A percentile compares a stretch with the other conserved stretches of the same genome.
Conservation (phyloP, 352 stramenopile species). For the Phytophthora uliginosa region DNA sequence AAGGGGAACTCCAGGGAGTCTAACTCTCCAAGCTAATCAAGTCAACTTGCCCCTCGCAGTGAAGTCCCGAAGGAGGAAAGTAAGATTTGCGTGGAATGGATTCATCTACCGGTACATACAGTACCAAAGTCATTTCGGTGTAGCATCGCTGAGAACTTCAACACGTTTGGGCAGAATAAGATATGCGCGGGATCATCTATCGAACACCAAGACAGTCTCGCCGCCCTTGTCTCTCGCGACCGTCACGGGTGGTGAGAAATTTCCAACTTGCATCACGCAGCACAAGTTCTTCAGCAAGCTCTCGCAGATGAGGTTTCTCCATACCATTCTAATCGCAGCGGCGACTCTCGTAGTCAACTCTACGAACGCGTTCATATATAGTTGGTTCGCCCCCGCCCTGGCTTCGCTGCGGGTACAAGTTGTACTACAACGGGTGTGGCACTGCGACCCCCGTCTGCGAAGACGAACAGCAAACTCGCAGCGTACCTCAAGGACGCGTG, state of each 20-base stretch:
- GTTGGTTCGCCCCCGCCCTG: too few relatives aligned
- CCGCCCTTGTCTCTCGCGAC: too few relatives aligned
- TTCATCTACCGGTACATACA: conserved; percentile 13
- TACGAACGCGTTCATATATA: conserved; percentile 4
- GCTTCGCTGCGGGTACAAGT: too few relatives aligned
- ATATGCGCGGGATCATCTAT: neutral
- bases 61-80: too few relatives aligned
- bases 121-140: conserved; percentile 6
- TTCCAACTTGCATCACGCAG: conserved; percentile 1
- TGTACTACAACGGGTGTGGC: too few relatives aligned
- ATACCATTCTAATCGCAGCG: neutral
- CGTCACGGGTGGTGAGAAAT: neutral
- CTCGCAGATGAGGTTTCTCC: conserved; percentile 12
- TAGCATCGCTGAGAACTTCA: neutral
- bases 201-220: neutral
- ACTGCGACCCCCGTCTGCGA: too few relatives aligned
- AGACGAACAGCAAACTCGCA: too few relatives aligned
- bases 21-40: too few relatives aligned
- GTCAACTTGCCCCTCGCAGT: too few relatives aligned
- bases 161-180: neutral
- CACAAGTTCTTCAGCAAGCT: neutral
- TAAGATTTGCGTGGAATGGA: conserved; percentile 16
- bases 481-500: too few relatives aligned
- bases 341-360: conserved; percentile 2
- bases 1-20: too few relatives aligned